Evolutionary conservation across 192 early-diverging fungal genomes (phyloP).

Genomic region (Borealophlyctis nickersoniae): DNA sequence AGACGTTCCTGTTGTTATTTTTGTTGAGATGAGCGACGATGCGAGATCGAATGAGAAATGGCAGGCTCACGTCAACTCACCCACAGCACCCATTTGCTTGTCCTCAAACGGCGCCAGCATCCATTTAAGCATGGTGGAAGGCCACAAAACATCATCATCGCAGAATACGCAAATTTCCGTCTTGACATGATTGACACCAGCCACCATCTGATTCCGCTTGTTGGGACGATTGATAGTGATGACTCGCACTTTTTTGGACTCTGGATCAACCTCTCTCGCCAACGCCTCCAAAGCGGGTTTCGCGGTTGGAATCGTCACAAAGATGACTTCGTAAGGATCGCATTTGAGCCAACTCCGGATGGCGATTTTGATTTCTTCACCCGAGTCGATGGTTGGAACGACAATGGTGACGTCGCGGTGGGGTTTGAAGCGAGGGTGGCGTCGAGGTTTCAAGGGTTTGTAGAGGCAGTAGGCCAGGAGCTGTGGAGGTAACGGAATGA

Average conservation of each 20-base stretch:
- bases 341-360: slow-evolving; percentile 59
- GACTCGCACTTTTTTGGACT: slow-evolving; percentile 39
- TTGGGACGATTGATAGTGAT: slow-evolving; percentile 58
- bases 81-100: slow-evolving; percentile 67
- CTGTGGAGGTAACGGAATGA: slow-evolving; percentile 23
- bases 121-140: slow-evolving; percentile 58
- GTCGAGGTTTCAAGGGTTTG: slow-evolving; percentile 54
- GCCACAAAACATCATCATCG: slow-evolving; percentile 71
- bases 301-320: slow-evolving; percentile 55
- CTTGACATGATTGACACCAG: slow-evolving; percentile 59
- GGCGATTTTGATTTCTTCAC: slow-evolving; percentile 69
- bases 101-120: slow-evolving; percentile 73
- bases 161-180: slow-evolving; percentile 66
- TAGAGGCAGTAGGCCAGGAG: slow-evolving; percentile 62
- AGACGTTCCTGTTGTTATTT: slow-evolving; percentile 48
- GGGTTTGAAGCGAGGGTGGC: slow-evolving; percentile 53
- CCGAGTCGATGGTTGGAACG: slow-evolving; percentile 75
- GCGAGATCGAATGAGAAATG: not conserved
- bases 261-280: slow-evolving; percentile 58
- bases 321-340: slow-evolving; percentile 69
- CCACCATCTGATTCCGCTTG: slow-evolving; percentile 70
- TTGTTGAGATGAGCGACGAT: slow-evolving; percentile 10
- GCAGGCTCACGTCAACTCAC: slow-evolving; percentile 19
- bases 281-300: slow-evolving; percentile 46
- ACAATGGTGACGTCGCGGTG: slow-evolving; percentile 67